Base-by-base conservation (phyloP, 2,329 filamentous ascomycete genomes). In the Aspergillus arachidicola region DNA sequence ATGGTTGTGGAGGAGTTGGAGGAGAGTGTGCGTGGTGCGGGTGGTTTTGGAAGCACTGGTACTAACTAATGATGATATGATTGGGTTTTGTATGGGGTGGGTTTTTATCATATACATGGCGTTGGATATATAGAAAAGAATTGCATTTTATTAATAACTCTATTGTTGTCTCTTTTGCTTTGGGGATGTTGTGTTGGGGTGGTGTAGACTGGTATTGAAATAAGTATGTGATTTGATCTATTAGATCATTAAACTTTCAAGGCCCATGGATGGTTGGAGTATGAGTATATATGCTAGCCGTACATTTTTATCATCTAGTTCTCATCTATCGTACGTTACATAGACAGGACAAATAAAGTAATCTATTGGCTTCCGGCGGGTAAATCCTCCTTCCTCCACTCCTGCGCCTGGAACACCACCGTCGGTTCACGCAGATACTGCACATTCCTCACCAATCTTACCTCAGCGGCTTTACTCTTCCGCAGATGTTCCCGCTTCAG, bases 1-100 rank as follows among this genome's bases (percentile, higher is more conserved):
- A 80, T 91, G n/a, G 93, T 96, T 73, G 94, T 98, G 2, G 84
- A 92, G 72, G 87, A 94, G 81, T 84, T 99, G 62, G 92, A 94
- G 73, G 92, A 93, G 82, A 98, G 92, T 74, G 93, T 96, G 12
- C 85, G 95, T 48, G 95, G 95, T 30, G 93, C 89, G 0, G 94
- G 94, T 30, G 95, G 94, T 1, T 97, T 97, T 75, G 94, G 94
- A 59, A 96, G 93, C 79, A 97, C 94, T 38, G 94, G 93, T 34
- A 30, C n/a, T 30, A 60, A 69, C 58, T 74, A 70, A 54, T 21
- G 43, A 14, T 48, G 21, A 32, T n/a, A 55, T 55, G 46, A 32
- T n/a, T 12, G 21, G 4, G 48, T 48, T 32, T 32, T 7, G 32
- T 9, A 30, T 32, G 16, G n/a, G 50, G 28, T 26, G 16, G 30